Evolutionary conservation across 306 rosid species (phyloP).

Genomic region (Trifolium dubium): DNA sequence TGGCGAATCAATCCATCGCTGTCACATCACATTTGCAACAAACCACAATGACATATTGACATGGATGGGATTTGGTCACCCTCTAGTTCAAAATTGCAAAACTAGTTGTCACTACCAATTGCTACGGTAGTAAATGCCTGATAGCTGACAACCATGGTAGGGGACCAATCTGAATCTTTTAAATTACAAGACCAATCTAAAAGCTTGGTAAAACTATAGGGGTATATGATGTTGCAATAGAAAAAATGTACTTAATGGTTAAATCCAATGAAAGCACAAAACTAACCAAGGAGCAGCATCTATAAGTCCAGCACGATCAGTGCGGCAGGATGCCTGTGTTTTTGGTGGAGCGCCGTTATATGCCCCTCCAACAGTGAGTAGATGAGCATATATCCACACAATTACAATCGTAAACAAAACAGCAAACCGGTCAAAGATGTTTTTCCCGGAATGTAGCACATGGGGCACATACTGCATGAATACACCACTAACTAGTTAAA

Average conservation of each 20-base stretch:
- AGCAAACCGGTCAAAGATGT: constrained; percentile 75
- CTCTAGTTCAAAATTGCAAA: too few species aligned
- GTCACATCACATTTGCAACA: too few species aligned
- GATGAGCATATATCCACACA: constrained; percentile 95
- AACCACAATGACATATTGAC: too few species aligned
- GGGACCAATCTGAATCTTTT: constrained; percentile 18
- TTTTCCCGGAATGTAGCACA: constrained; percentile 55
- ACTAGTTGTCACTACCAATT: background rate
- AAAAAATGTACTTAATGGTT: background rate
- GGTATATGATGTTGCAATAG: constrained; percentile 10
- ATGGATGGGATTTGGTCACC: too few species aligned
- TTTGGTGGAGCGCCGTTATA: constrained; percentile 67
- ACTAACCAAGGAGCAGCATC: constrained; percentile 89
- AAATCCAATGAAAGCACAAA: constrained; percentile 35
- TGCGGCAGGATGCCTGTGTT: constrained; percentile 90
- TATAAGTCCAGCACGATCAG: constrained; percentile 96
- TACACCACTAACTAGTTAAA: constrained; percentile 38
- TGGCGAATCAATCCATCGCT: too few species aligned
- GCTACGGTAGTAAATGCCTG: background rate
- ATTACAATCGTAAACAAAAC: constrained; percentile 79
- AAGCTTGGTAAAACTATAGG: background rate
- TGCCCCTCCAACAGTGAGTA: constrained; percentile 98
- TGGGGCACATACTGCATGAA: constrained; percentile 90
- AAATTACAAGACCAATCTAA: background rate
- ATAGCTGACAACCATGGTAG: background rate